Percentiles rank a stretch among this genome's conserved stretches.
These are phyloP conservation scores for Heritiera littoralis DNA, from an alignment of 345 rosid species.

Conservation along the genomic window DNA sequence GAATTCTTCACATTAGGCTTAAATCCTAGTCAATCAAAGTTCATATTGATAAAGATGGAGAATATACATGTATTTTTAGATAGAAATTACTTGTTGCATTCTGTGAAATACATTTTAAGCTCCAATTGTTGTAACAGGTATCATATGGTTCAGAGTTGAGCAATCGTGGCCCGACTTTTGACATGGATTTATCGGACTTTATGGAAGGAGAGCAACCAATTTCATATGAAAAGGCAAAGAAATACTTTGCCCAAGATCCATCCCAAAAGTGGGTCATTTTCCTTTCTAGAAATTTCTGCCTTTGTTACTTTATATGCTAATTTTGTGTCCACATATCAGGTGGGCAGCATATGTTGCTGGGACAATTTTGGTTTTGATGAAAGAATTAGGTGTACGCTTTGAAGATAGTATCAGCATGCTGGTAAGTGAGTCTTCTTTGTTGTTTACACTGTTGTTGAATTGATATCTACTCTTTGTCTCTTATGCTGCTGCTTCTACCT, in stretches of 20 bases:
- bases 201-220: constrained; percentile 80
- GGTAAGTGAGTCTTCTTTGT: constrained; percentile 43
- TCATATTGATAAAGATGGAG: not conserved
- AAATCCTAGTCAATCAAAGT: constrained; percentile 4
- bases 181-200: constrained; percentile 93
- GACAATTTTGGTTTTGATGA: constrained; percentile 94
- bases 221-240: constrained; percentile 83
- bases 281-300: constrained; percentile 21
- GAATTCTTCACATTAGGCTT: not conserved
- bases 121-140: constrained; percentile 53
- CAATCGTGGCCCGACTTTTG: constrained; percentile 98
- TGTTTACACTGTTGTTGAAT: constrained; percentile 10
- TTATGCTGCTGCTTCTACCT: not conserved
- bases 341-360: constrained; percentile 99
- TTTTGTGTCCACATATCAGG: constrained; percentile 44
- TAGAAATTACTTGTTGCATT: not conserved
- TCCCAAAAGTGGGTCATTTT: constrained; percentile 73
- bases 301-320: constrained; percentile 20
- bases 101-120: constrained; percentile 5
- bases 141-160: constrained; percentile 98
- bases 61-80: not conserved
- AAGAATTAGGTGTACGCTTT: constrained; percentile 79
- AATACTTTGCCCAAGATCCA: constrained; percentile 85
- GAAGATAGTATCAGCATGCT: constrained; percentile 92
- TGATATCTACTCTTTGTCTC: constrained; percentile 27